Evolutionary conservation across 495 filamentous ascomycete species (phyloP), one percentile per base, ranked within the genome.

Genomic region (Penicillium ochrochloron): DNA sequence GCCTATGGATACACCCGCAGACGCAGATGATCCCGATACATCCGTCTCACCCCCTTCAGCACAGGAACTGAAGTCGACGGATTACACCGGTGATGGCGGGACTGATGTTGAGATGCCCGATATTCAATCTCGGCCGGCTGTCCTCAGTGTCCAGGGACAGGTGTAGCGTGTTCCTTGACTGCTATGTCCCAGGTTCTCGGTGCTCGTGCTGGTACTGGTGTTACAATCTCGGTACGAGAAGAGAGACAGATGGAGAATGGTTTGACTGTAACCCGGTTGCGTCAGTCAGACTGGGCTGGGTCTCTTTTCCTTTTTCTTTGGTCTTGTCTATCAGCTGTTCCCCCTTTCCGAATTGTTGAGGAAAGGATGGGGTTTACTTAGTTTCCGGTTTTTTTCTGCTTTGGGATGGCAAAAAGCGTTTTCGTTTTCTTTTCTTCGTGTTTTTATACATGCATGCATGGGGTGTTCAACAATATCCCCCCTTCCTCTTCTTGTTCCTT

Each of bases 131-230:
- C 63, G 59, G n/a, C 62, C 61, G 27, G 39, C 44, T 6, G 53
- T 66, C 41, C 71, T 73, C 53, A 66, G 65, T 41, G 68, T 73
- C 31, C 61, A 72, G 57, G 72, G 73, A 10, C 60, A 65, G 37
- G 70, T 70, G 33, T 76, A 72, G 48, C 54, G 37, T 23, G 19
- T 29, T 19, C 10, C 23, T 41, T 21, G 0, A 6, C 2, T 21
- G 25, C 10, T 57, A 27, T 29, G 5, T n/a, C n/a, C n/a, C n/a
- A 12, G n/a, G 5, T 27, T 4, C 25, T 27, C 25, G 25, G 25
- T 27, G 25, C 25, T 27, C 25, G 17, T 25, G 14, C 9, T 39
- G n/a, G 54, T 37, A 25, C 19, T 6, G 19, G 21, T 51, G 48
- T n/a, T n/a, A n/a, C n/a, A n/a, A 33, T 42, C 17, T 15, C 12